Evolutionary conservation across 2,329 filamentous ascomycete genomes (phyloP), one percentile per base, ranked within the genome.

Genomic region (Dothideomycetes sp.): DNA sequence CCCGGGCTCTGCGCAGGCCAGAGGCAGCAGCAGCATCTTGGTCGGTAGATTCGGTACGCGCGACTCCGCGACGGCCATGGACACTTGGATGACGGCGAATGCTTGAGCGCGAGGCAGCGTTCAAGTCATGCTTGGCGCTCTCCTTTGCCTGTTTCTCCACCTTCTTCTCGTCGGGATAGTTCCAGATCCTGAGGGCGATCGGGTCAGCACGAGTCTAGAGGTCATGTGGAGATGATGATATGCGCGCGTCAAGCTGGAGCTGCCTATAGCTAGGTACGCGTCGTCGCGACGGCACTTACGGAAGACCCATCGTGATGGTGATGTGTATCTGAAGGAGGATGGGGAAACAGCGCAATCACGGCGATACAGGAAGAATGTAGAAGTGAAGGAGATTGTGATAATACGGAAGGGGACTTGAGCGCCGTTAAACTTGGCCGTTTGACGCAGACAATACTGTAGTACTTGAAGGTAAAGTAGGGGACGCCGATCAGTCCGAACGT

Each of bases 91-190:
- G 51, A 43, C 75, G 70, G 44, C 75, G 70, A 51, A 79, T 79
- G 31, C 71, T 59, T 30, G 73, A 77, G 52, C 75, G 71, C 40
- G 67, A 60, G 41, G 63, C 54, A 34, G 71, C 71, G 42, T 68
- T 67, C 29, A 65, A 56, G 51, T 78, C 74, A 46, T 54, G 57
- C 54, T 75, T 76, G 46, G 62, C 53, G 38, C 62, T 55, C 42
- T 63, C 58, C 38, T 62, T 65, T 17, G 57, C 55, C 41, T n/a
- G 14, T 14, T 33, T 33, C 8, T 43, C 47, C 30, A 64, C 61
- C 43, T 45, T 46, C 29, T 64, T 63, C 45, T 65, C 59, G 35
- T 66, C 62, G 31, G 71, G 70, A 52, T 72, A 68, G 55, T 65
- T 66, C 63, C 67, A 78, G 59, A 77, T 67, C 45, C 69, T 71